Evolutionary conservation across 495 filamentous ascomycete species (phyloP), one percentile per base, ranked within the genome.

Genomic region (Cairneyella variabilis): DNA sequence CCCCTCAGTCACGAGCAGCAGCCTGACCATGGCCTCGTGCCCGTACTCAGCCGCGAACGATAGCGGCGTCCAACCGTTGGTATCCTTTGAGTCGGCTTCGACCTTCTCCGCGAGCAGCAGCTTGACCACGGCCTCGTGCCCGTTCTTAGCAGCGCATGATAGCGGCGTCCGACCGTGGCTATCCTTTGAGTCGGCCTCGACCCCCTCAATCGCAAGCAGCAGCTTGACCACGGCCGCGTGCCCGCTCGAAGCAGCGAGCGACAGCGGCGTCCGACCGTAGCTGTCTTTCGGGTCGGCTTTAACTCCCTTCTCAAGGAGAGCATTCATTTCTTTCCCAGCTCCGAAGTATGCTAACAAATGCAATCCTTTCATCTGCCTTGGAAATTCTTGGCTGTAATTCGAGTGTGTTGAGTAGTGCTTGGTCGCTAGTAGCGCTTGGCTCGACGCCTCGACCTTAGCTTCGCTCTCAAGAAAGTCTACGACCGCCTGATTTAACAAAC

Each of bases 211-310:
- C n/a, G n/a, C n/a, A n/a, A 21, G n/a, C 22, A 17, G 10, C 10
- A 26, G 30, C 22, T 11, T 45, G 3, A 22, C 41, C 22, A 34
- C 10, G 9, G 23, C 32, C 22, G 14, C 28, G 14, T 32, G 28
- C 7, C 28, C 28, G 14, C 14, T 32, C 6, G 6, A 7, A 7
- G 14, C 14, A 32, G 28, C 28, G 16, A 14, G 39, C 5, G 60
- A 68, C 20, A 78, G 60, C 23, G 72, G 65, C 20, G 66, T 71
- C 23, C 55, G 59, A 18, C 56, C 53, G 37, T 58, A 1, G 41
- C 14, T 18, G 22, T 58, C 38, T 20, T 23, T 32, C 1, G 25
- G 2, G 12, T 53, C 48, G 4, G 21, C 7, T 1, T 51, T n/a
- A 20, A 26, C 2, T n/a, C 50, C 51, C 9, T 22, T 42, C 25